Conservation (phyloP, 2,329 filamentous ascomycete genomes). For the Diaporthe velutina region DNA sequence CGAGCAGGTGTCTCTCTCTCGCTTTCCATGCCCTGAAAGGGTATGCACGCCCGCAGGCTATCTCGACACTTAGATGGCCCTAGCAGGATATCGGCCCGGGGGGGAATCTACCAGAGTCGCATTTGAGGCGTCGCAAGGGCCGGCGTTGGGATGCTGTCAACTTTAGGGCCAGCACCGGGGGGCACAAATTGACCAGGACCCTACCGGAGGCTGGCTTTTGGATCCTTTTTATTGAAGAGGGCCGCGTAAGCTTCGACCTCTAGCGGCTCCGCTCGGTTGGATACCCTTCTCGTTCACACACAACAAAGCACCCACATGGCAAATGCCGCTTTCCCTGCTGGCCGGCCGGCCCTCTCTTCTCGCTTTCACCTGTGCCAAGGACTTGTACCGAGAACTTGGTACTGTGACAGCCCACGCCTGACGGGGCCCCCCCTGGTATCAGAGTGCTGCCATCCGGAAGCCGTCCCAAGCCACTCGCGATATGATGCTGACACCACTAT, state of each 20-base stretch:
- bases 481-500: slow-evolving; percentile 18
- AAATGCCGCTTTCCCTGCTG: slow-evolving; percentile 19
- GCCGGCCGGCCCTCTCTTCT: not conserved
- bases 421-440: slow-evolving; percentile 4
- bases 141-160: slow-evolving; percentile 17
- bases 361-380: not conserved
- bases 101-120: slow-evolving; percentile 3
- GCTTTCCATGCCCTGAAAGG: slow-evolving; percentile 20
- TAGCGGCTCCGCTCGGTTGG: slow-evolving; percentile 40
- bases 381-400: slow-evolving; percentile 29
- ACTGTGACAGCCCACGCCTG: slow-evolving; percentile 14
- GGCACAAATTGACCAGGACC: slow-evolving; percentile 17
- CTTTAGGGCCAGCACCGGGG: slow-evolving; percentile 12
- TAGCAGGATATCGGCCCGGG: not conserved
- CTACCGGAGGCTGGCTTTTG: slow-evolving; percentile 17
- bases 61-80: slow-evolving; percentile 11
- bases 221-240: slow-evolving; percentile 29
- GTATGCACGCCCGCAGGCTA: slow-evolving; percentile 10
- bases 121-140: slow-evolving; percentile 16
- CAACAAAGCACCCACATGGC: slow-evolving; percentile 35
- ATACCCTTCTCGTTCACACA: slow-evolving; percentile 17
- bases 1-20: slow-evolving; percentile 3
- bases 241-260: slow-evolving; percentile 40
- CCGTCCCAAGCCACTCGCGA: slow-evolving; percentile 10
- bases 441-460: slow-evolving; percentile 29